Percentiles rank a stretch among this genome's conserved stretches.
phyloP scores from a whole-genome alignment of 2,329 filamentous ascomycete species.

The Ceratocystis alfenasii region DNA sequence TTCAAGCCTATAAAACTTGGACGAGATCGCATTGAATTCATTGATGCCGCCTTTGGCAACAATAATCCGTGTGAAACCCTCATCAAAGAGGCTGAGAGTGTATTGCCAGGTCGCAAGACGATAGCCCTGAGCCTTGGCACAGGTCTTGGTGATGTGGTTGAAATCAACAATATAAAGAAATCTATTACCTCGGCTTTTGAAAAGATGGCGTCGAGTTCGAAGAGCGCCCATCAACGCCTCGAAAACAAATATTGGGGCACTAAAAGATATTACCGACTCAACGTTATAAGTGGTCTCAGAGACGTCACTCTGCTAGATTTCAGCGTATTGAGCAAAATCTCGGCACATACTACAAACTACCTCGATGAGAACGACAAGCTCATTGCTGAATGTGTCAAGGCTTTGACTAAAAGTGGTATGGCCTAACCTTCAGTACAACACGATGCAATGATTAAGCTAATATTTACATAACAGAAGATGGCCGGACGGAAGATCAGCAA shows the following conservation, averaged over 20 bases:
- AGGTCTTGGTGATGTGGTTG: conserved; percentile 24
- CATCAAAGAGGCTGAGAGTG: conserved; percentile 26
- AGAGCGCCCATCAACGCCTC: too few relatives aligned
- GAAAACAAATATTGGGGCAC: too few relatives aligned
- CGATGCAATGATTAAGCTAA: too few relatives aligned
- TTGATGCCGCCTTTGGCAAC: conserved; percentile 28
- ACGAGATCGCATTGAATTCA: conserved; percentile 25
- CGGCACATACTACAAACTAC: conserved; percentile 25
- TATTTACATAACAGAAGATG: too few relatives aligned
- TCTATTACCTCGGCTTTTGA: background rate
- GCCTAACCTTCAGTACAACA: too few relatives aligned
- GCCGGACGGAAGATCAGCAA: too few relatives aligned
- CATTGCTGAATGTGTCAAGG: background rate
- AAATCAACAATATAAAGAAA: conserved; percentile 20
- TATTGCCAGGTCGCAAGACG: conserved; percentile 24
- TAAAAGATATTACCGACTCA: accelerated
- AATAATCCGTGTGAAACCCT: conserved; percentile 23
- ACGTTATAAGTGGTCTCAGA: conserved; percentile 24
- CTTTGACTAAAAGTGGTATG: background rate
- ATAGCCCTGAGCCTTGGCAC: conserved; percentile 27
- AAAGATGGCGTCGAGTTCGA: background rate
- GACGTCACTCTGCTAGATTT: conserved; percentile 26
- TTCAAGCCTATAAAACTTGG: background rate
- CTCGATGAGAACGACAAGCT: conserved; percentile 12
- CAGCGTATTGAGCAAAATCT: conserved; percentile 24